Evolutionary conservation across 208 protist species (phyloP), one percentile per base, ranked within the genome.

Genomic region (Leishmania aethiopica): DNA sequence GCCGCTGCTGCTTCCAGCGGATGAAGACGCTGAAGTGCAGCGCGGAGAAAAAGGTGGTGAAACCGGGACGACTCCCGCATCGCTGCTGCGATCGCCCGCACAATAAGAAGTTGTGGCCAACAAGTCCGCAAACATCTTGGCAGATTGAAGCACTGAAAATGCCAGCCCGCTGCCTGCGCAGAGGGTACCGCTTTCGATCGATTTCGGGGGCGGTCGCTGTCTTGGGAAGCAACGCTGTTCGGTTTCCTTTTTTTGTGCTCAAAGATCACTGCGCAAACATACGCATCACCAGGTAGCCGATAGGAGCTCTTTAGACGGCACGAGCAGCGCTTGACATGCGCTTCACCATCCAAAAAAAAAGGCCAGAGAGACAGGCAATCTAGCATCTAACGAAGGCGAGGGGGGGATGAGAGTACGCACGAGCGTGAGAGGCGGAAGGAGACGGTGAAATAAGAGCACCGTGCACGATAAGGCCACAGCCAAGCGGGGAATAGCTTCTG

Each of bases 61-160:
- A 6, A 69, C 1, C 35, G 81, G 69, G 19, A 70, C 64, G n/a
- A 73, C 70, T n/a, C 1, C 47, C 11, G 53, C 22, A 57, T 57
- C 25, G 55, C 76, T 76, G 57, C 67, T 64, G 53, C 35, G 37
- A 53, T 70, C 78, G 51, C 70, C 76, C 2, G 64, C 62, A 4
- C 42, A 22, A 55, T 32, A 55, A 4, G 76, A 80, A 47, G 81
- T 45, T 64, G 81, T 66, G 5, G 81, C 76, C 25, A 84, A 51
- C 40, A 84, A 51, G 17, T 66, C 81, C 13, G 81, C 37, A 69
- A 84, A 84, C 81, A 84, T 84, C 19, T 70, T 49, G 19, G 37
- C 40, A 25, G 1, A 32, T 28, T 25, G 4, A 51, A n/a, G 7
- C 40, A 35, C 45, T 7, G 62, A 45, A 79, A 49, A 1, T 0